Base-by-base conservation (phyloP, 345 rosid species). In the Bruguiera gymnorhiza region DNA sequence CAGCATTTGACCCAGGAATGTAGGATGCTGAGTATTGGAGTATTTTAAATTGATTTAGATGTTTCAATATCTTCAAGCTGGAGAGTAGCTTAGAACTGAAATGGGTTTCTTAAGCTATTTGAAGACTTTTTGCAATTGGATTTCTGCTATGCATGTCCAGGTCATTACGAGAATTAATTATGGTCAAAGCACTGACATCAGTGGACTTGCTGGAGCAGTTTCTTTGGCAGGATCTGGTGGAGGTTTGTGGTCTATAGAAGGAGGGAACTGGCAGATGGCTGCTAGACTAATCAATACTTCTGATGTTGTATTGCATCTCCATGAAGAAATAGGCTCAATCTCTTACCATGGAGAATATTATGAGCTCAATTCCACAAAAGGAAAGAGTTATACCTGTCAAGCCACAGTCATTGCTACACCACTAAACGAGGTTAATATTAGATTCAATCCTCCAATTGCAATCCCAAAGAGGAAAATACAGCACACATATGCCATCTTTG, bases 191-290 rank as follows among this genome's bases (percentile, higher is more conserved):
- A 79, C 82, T 63, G 67, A 36, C 31, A 89, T 95, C 69, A 95
- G 96, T 51, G 97, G 99, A 76, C 86, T 95, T 70, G 97, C 97
- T 19, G 99, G 99, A 62, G 99, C 96, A 63, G 97, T 89, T 76
- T 95, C 99, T 55, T 60, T 92, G 88, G 99, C 99, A 11, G 99
- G 97, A 67, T 87, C 97, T 24, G 97, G 88, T 53, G 95, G 82
- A 60, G 92, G 87, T 55, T 84, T 95, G 69, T 95, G 99, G 99
- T 72, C 96, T 16, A 76, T 95, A 69, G 85, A 88, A 80, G 97
- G 96, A 71, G 99, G 99, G 36, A 95, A 95, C 72, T 92, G 95
- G 92, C 93, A 86, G 89, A 88, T 95, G 92, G 97, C 93, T 75
- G 84, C 85, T 50, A 88, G 93, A 68, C 75, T 95, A 56, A 84